These are phyloP conservation scores for Tephrocybe rancida DNA, from an alignment of 768 basidiomycete species.

Conservation along the genomic window DNA sequence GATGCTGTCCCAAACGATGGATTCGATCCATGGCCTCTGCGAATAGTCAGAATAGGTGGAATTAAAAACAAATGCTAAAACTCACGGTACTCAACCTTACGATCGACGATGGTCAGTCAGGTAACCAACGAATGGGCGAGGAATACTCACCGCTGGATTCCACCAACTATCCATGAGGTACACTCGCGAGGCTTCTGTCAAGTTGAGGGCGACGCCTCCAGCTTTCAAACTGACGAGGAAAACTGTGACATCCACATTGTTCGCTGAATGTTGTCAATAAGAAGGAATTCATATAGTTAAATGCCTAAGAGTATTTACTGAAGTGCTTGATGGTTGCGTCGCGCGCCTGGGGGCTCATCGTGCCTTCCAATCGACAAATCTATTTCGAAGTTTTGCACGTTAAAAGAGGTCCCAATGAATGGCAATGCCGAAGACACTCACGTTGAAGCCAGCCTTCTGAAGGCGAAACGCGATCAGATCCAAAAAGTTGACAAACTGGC, in stretches of 20 bases:
- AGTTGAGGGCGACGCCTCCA: conserved; percentile 89
- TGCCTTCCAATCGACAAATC: conserved; percentile 94
- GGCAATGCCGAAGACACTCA: conserved; percentile 34
- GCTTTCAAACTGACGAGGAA: conserved; percentile 97
- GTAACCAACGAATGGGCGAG: neutral
- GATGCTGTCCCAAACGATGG: conserved; percentile 92
- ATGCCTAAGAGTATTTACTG: conserved; percentile 55
- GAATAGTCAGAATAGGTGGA: neutral
- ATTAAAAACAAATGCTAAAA: conserved; percentile 13
- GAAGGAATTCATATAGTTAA: neutral
- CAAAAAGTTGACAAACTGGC: conserved; percentile 91
- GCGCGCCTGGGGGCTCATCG: conserved; percentile 95
- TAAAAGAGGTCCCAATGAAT: neutral
- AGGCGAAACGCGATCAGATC: conserved; percentile 93
- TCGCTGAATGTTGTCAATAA: conserved; percentile 53
- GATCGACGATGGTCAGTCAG: neutral
- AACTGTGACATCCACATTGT: conserved; percentile 92
- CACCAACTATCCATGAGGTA: conserved; percentile 99
- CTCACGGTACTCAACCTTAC: conserved; percentile 81
- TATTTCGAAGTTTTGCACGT: conserved; percentile 29
- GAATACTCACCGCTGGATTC: conserved; percentile 83
- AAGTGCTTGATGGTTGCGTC: conserved; percentile 95
- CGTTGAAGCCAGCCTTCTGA: conserved; percentile 90
- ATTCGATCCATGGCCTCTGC: conserved; percentile 97
- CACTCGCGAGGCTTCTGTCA: conserved; percentile 90